A percentile compares a stretch with the other conserved stretches of the same genome.
These are phyloP conservation scores for Termitomyces heimii DNA, from an alignment of 768 basidiomycete species.

Conservation along the genomic window DNA sequence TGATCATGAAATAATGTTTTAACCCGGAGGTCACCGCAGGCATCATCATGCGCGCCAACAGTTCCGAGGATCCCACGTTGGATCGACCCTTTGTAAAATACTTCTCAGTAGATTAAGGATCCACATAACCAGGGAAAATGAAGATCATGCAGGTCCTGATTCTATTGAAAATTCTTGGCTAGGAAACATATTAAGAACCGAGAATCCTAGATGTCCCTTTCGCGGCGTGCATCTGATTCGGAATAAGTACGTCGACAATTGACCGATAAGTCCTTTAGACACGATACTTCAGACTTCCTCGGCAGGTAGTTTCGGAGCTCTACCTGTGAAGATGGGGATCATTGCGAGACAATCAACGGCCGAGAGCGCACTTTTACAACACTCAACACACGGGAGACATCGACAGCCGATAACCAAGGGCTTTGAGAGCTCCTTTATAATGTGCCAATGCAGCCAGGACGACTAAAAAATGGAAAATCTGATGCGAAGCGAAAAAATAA, in stretches of 20 bases:
- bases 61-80: conserved; percentile 25
- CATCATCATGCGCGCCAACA: conserved; percentile 11
- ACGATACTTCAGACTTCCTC: conserved; percentile 5
- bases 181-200: neutral
- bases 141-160: neutral
- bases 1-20: neutral
- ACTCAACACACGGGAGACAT: conserved; percentile 19
- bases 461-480: conserved; percentile 85
- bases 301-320: neutral
- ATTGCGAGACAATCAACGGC: neutral
- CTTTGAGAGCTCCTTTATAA: conserved; percentile 50
- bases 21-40: conserved; percentile 4
- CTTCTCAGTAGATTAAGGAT: neutral
- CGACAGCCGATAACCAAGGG: conserved; percentile 56
- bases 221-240: neutral
- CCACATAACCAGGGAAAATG: neutral
- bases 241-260: neutral
- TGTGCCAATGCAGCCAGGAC: conserved; percentile 66
- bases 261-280: neutral
- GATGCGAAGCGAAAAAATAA: conserved; percentile 74
- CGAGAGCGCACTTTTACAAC: neutral
- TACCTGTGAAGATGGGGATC: neutral
- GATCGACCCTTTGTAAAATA: conserved; percentile 13
- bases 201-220: neutral
- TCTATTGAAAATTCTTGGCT: neutral